Percentiles rank a stretch among this genome's conserved stretches.
Evolutionary conservation across 2,329 filamentous ascomycete species (phyloP).

Genomic region (Colletotrichum shisoi): DNA sequence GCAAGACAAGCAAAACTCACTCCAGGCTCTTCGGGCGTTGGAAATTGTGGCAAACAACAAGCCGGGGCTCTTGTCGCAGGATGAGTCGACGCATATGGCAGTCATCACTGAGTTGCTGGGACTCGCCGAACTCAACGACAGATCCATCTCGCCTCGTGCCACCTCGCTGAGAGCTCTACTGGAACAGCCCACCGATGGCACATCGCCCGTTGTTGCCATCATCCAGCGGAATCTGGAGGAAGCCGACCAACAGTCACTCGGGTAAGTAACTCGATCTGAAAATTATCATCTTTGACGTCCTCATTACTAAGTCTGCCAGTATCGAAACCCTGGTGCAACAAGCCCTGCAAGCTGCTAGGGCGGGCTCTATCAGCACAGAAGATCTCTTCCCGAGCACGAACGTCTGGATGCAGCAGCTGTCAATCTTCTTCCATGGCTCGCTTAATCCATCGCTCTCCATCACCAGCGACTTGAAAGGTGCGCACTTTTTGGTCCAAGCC

Average conservation of each 20-base stretch:
- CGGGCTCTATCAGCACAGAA: constrained; percentile 47
- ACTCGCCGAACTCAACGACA: constrained; percentile 60
- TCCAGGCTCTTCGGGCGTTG: constrained; percentile 54
- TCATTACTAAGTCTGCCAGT: constrained; percentile 44
- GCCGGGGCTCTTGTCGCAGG: constrained; percentile 55
- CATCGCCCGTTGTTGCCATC: constrained; percentile 58
- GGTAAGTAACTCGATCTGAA: constrained; percentile 49
- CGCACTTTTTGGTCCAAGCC: constrained; percentile 67
- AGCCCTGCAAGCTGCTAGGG: constrained; percentile 52
- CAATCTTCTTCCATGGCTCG: constrained; percentile 59
- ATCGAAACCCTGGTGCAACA: constrained; percentile 64
- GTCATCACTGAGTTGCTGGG: constrained; percentile 63
- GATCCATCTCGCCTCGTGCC: constrained; percentile 52
- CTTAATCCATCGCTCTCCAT: constrained; percentile 74
- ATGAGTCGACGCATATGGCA: constrained; percentile 57
- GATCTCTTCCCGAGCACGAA: constrained; percentile 69
- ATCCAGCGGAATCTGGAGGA: constrained; percentile 64
- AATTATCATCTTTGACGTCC: not conserved
- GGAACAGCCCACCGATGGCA: constrained; percentile 54
- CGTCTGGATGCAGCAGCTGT: constrained; percentile 72
- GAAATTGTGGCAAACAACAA: constrained; percentile 58
- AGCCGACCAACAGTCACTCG: constrained; percentile 58
- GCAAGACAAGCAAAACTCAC: constrained; percentile 44
- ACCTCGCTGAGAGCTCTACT: constrained; percentile 56
- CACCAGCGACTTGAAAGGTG: constrained; percentile 75